Base-by-base conservation (phyloP, 495 filamentous ascomycete species). In the Xylaria curta region DNA sequence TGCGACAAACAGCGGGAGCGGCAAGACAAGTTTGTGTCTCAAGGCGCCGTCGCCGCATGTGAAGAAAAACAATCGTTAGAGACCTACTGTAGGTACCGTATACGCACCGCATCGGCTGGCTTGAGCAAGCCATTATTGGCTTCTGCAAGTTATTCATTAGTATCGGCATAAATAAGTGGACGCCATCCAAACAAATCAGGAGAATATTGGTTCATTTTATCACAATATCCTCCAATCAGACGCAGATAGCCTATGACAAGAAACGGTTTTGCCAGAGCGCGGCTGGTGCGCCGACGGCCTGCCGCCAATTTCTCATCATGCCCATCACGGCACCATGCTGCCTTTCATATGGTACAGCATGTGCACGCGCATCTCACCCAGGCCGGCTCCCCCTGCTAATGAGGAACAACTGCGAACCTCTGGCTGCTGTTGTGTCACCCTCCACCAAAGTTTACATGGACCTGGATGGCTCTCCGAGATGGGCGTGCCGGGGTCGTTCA, bases 401-500 rank as follows among this genome's bases (percentile, higher is more conserved):
- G 75, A 79, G 59, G 59, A 64, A 66, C 59, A 36, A 71, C 69
- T 66, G 69, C 69, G 69, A 71, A 71, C 69, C 61, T 71, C 61
- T 71, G 62, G 69, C 49, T 54, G 10, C 73, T 76, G 76, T 69
- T 75, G 77, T 79, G 72, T 69, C 72, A 79, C 77, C 77, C 77
- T 19, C 77, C 75, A 76, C 69, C 40, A 72, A 69, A 74, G 66
- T 73, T 71, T 73, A 73, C 70, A 76, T 77, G 77, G 59, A 66
- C 60, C 36, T 66, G 69, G 69, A 66, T 71, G 69, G 62, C 69
- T 65, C 77, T 78, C 75, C 75, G 72, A 78, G 74, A 76, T 79
- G 77, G 69, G 76, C 70, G 71, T 72, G 77, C 76, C 73, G 73
- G 74, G 76, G 71, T 76, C 71, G 72, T 78, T 71, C 69, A 79